Conservation (phyloP, 345 rosid genomes). For the Acer negundo region DNA sequence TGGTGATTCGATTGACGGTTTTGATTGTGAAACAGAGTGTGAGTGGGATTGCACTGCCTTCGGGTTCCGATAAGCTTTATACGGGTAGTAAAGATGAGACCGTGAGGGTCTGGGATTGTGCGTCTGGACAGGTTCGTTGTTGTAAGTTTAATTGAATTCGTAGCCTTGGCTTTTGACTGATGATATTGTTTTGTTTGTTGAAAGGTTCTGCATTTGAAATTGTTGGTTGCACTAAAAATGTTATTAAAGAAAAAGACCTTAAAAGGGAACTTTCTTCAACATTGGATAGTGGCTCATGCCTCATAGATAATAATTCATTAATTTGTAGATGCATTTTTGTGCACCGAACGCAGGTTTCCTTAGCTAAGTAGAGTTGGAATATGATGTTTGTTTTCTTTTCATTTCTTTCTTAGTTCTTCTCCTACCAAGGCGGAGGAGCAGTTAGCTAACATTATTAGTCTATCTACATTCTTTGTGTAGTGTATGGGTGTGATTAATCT, state of each 20-base stretch:
- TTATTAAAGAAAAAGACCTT: neutral
- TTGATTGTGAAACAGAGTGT: constrained; percentile 60
- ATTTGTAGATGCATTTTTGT: constrained; percentile 1
- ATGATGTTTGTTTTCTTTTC: neutral
- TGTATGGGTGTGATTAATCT: constrained; percentile 62
- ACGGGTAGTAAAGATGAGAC: constrained; percentile 89
- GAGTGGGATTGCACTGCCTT: constrained; percentile 82
- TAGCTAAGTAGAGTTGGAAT: neutral
- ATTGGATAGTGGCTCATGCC: neutral
- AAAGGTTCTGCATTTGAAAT: neutral
- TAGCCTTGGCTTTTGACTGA: too few relatives aligned
- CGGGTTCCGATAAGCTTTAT: constrained; percentile 87
- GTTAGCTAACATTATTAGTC: neutral
- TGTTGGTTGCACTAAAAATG: neutral
- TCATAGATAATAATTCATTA: neutral
- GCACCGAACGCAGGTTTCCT: neutral
- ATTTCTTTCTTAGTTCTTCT: neutral
- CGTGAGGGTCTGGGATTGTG: constrained; percentile 89
- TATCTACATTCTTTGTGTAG: constrained; percentile 37
- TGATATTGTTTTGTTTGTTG: neutral
- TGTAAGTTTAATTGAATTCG: neutral
- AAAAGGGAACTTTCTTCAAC: neutral
- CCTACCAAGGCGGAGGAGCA: neutral
- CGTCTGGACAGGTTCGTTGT: constrained; percentile 81
- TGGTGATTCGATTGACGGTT: neutral